phyloP scores from a whole-genome alignment of 2,329 filamentous ascomycete genomes.

The Byssochlamys sp. region DNA sequence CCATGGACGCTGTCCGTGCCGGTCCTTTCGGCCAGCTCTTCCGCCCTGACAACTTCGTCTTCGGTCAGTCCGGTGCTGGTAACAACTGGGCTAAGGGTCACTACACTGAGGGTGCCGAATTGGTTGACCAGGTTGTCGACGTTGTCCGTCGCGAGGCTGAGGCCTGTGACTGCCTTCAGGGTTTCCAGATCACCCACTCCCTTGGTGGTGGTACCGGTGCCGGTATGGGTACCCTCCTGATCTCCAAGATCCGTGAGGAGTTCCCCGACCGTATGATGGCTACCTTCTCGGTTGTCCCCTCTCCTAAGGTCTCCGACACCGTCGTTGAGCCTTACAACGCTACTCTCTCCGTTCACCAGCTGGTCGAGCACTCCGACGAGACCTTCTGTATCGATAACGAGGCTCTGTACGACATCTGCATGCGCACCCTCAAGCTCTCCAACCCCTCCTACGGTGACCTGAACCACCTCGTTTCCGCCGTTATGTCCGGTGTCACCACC shows the following conservation, averaged over 20 bases:
- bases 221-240: slow-evolving; percentile 98
- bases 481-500: slow-evolving; percentile 99
- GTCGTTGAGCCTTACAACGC: slow-evolving; percentile 99
- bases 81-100: slow-evolving; percentile 99
- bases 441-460: slow-evolving; percentile 98
- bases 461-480: slow-evolving; percentile 97
- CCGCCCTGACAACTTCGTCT: slow-evolving; percentile 99
- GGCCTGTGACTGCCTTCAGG: slow-evolving; percentile 97
- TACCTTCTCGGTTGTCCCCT: slow-evolving; percentile 97
- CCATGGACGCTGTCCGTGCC: slow-evolving; percentile 97
- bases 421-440: slow-evolving; percentile 96
- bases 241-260: slow-evolving; percentile 99
- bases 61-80: slow-evolving; percentile 97
- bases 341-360: slow-evolving; percentile 95
- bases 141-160: slow-evolving; percentile 98
- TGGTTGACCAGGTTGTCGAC: slow-evolving; percentile 95
- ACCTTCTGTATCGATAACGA: slow-evolving; percentile 99
- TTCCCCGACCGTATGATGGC: slow-evolving; percentile 99
- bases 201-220: slow-evolving; percentile 99
- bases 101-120: slow-evolving; percentile 98
- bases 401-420: slow-evolving; percentile 99
- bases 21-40: slow-evolving; percentile 98
- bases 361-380: slow-evolving; percentile 99
- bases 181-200: slow-evolving; percentile 99
- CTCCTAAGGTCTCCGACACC: slow-evolving; percentile 98